Evolutionary conservation across 164 flowering plant genomes (phyloP), one percentile per base, ranked within the genome.

Genomic region (Dillenia suffruticosa): DNA sequence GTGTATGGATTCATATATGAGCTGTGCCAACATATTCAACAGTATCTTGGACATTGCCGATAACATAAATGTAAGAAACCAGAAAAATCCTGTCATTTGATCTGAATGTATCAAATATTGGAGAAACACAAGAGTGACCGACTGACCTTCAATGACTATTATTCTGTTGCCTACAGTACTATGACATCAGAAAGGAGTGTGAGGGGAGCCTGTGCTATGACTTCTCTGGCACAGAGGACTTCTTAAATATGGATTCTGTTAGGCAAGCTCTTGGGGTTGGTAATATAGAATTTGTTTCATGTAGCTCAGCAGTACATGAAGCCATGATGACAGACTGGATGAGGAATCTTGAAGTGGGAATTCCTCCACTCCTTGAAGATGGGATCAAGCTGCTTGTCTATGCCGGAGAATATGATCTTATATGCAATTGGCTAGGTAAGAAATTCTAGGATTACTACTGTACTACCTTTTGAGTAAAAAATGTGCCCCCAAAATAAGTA

Each of bases 351-450:
- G 97, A 78, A 74, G 84, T 82, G 3, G 90, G 84, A 2, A 86
- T 90, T 53, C 97, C 97, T 26, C 68, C 82, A 32, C 85, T 90
- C 40, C 77, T 90, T 12, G 89, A 90, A 60, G 91, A 88, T 69
- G 95, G 95, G n/a, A 76, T 90, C 71, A 77, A 76, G 64, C 51
- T 83, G 65, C 88, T 90, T 8, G 60, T 90, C 1, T 90, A 90
- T 63, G 96, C 94, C 40, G 94, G 96, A 46, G 94, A 90, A 47
- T 79, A 85, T 68, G 96, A 90, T 73, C 86, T 90, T 48, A 90
- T 90, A 14, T 90, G 95, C 88, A 90, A 90, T 70, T 90, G 97
- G 97, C 85, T 88, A 11, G 97, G 97, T 90, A 70, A 26, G 55
- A 52, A 8, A 11, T 11, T 15, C 2, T 15, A 15, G 19, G 58